Percentiles rank a stretch among this genome's conserved stretches.
Evolutionary conservation across 1,139 yeast species (phyloP).

Genomic region (Komagataea norvegica): DNA sequence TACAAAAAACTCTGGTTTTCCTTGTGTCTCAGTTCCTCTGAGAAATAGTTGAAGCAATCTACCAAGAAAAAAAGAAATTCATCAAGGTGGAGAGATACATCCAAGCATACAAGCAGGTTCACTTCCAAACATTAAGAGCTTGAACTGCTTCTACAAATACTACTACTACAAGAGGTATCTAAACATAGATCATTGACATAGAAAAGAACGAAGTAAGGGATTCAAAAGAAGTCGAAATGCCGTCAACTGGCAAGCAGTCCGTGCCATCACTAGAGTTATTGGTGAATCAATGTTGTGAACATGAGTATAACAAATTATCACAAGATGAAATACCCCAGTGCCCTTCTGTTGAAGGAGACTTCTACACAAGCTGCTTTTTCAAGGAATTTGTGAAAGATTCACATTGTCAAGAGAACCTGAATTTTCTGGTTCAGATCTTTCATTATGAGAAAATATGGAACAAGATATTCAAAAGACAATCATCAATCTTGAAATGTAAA

Average conservation of each 20-base stretch:
- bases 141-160: neutral
- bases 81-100: too few relatives aligned
- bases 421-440: conserved; percentile 42
- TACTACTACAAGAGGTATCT: too few relatives aligned
- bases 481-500: conserved; percentile 29
- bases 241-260: conserved; percentile 1
- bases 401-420: conserved; percentile 45
- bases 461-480: conserved; percentile 27
- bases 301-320: conserved; percentile 14
- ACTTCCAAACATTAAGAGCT: neutral
- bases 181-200: neutral
- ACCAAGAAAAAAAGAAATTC: neutral
- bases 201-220: neutral
- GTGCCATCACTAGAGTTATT: conserved; percentile 23
- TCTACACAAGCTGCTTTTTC: conserved; percentile 18
- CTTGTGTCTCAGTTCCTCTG: too few relatives aligned
- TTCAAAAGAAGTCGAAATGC: neutral
- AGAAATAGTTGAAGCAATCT: too few relatives aligned
- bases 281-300: conserved; percentile 27
- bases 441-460: conserved; percentile 39
- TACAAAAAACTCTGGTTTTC: too few relatives aligned
- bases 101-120: too few relatives aligned
- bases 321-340: neutral
- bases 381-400: conserved; percentile 24
- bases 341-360: conserved; percentile 2